Conservation (phyloP, 1,284 basidiomycete species). For the Cutaneotrichosporon spelunceum region DNA sequence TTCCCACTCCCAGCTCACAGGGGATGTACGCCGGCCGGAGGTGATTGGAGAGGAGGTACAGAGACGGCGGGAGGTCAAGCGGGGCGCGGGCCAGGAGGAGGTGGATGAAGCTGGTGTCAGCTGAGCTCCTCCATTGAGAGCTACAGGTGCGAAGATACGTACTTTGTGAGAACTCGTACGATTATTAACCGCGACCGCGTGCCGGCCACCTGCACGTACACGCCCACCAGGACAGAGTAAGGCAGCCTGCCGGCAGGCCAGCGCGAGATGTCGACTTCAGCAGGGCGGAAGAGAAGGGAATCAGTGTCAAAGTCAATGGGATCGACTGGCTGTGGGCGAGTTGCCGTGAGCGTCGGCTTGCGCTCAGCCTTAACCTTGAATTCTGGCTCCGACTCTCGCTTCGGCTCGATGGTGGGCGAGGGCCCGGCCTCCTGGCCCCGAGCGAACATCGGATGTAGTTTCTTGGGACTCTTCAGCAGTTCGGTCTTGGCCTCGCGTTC, state of each 20-base stretch:
- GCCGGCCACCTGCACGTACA: slow-evolving; percentile 66
- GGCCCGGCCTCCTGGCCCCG: neutral
- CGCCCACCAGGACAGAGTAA: slow-evolving; percentile 75
- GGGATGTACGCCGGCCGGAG: slow-evolving; percentile 73
- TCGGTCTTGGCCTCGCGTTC: neutral
- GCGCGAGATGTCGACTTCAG: slow-evolving; percentile 51
- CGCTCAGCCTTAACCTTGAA: neutral
- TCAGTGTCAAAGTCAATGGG: slow-evolving; percentile 51
- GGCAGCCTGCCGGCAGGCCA: slow-evolving; percentile 58
- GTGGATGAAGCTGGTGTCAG: slow-evolving; percentile 56
- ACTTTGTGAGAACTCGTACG: slow-evolving; percentile 74
- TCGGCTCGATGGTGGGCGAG: neutral
- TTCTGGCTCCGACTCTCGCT: neutral
- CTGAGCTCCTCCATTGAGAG: neutral
- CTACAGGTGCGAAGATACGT: slow-evolving; percentile 18
- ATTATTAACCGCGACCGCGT: slow-evolving; percentile 82
- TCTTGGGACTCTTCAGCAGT: neutral
- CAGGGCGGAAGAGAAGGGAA: slow-evolving; percentile 49
- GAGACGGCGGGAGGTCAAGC: slow-evolving; percentile 66
- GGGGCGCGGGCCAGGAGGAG: slow-evolving; percentile 67
- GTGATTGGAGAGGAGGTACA: slow-evolving; percentile 87
- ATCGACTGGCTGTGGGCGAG: slow-evolving; percentile 32
- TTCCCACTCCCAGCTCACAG: slow-evolving; percentile 72
- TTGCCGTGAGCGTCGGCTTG: slow-evolving; percentile 22
- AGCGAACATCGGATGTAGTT: slow-evolving; percentile 28